Evolutionary conservation across 2,329 filamentous ascomycete species (phyloP).

Genomic region (Apiospora arundinis): DNA sequence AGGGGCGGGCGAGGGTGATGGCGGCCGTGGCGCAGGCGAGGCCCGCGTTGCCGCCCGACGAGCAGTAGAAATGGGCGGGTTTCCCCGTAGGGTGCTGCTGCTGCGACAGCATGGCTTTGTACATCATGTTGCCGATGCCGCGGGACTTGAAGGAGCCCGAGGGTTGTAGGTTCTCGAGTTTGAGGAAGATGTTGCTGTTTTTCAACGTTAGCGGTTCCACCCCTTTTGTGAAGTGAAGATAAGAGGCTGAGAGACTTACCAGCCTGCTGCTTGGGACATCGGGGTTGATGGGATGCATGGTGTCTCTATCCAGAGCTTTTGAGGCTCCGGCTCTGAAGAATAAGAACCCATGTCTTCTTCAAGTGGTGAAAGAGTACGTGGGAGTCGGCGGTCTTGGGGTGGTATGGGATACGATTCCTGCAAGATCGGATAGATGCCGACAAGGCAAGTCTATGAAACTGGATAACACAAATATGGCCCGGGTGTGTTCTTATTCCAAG

Average conservation of each 20-base stretch:
- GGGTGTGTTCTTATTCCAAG: neutral
- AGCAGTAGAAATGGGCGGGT: constrained; percentile 75
- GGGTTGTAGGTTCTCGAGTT: constrained; percentile 85
- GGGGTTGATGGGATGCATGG: constrained; percentile 71
- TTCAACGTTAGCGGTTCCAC: constrained; percentile 13
- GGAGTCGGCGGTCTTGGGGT: neutral
- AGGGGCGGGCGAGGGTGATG: constrained; percentile 64
- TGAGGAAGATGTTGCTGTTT: constrained; percentile 78
- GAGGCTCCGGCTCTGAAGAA: constrained; percentile 44
- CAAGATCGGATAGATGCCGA: neutral
- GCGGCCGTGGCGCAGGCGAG: constrained; percentile 81
- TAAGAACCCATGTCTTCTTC: constrained; percentile 47
- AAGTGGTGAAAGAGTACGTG: neutral
- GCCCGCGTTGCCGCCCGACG: constrained; percentile 83
- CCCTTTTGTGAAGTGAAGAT: neutral
- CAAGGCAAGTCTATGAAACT: neutral
- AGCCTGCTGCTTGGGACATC: constrained; percentile 74
- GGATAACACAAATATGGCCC: neutral
- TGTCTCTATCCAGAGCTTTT: constrained; percentile 72
- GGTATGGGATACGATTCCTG: neutral
- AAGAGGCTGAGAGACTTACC: constrained; percentile 53
- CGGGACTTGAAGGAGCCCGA: constrained; percentile 87
- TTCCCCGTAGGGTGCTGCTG: constrained; percentile 37
- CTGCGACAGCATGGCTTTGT: constrained; percentile 43
- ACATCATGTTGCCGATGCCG: constrained; percentile 76